Base-by-base conservation (phyloP, 192 early-diverging fungal species). In the Chytriomyces sp. region DNA sequence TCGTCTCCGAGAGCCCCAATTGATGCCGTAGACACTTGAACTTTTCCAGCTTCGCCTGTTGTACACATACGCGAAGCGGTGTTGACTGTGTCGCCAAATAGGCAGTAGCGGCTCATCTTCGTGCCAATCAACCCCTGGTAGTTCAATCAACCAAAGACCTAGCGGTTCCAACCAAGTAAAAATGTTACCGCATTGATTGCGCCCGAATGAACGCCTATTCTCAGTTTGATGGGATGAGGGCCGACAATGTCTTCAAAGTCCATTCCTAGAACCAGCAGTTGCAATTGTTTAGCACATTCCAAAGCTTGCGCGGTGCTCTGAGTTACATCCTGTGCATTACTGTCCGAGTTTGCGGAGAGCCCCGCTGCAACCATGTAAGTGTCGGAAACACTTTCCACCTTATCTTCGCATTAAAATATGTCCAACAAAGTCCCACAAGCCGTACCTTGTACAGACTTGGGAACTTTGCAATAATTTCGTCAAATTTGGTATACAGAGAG, bases 61-160 rank as follows among this genome's bases (percentile, higher is more conserved):
- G 72, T 61, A 38, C 79, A 80, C 78, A 79, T 80, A 22, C 74
- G 25, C 28, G 37, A 59, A 32, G 77, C 77, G 7, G 70, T 78
- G 59, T 77, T 80, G 33, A 77, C 72, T 14, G 78, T 80, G 64
- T 79, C 72, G 36, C 78, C 74, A 66, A 80, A 80, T 7, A 80
- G 40, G 67, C 78, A 80, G 69, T 80, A 80, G 22, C 77, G 38
- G 17, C 79, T 73, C 78, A 80, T 80, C 32, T 80, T 80, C 44
- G 52, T 61, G 39, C 78, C 78, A 28, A 80, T 63, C 8, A 80
- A 63, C 12, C 78, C 78, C 8, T 79, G 57, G 32, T 22, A 59
- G 28, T 32, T 26, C 26, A 58, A 25, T 26, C 7, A 58, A 58
- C 26, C 30, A 10, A 44, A 56, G 17, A 26, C 17, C 7, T 14